These are phyloP conservation scores for Acephala macrosclerotiorum DNA, from an alignment of 2,329 filamentous ascomycete genomes.

Conservation along the genomic window DNA sequence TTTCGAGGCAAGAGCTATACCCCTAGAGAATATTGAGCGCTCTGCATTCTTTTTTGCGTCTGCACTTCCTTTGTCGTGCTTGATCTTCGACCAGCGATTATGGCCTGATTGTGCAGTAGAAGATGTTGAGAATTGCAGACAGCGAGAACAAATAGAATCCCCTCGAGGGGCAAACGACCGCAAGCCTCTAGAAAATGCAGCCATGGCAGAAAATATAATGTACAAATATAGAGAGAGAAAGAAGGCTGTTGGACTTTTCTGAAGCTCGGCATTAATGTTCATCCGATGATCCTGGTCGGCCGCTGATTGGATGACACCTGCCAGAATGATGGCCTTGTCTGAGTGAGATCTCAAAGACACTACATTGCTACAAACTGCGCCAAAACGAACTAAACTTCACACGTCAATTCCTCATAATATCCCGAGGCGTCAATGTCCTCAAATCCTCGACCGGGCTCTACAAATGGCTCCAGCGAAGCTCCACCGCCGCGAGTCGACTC, in stretches of 20 bases:
- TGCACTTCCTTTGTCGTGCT: slow-evolving; percentile 89
- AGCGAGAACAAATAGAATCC: slow-evolving; percentile 37
- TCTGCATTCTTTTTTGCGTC: slow-evolving; percentile 81
- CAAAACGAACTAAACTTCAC: slow-evolving; percentile 5
- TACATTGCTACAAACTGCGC: slow-evolving; percentile 7
- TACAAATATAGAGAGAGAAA: not conserved
- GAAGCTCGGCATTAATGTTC: slow-evolving; percentile 23
- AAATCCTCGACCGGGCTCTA: slow-evolving; percentile 37
- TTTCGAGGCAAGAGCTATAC: slow-evolving; percentile 79
- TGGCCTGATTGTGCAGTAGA: slow-evolving; percentile 69
- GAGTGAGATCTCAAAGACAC: slow-evolving; percentile 14
- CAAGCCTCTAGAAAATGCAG: slow-evolving; percentile 40
- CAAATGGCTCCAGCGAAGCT: slow-evolving; percentile 44
- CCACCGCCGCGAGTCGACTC: slow-evolving; percentile 47
- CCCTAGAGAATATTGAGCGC: slow-evolving; percentile 72
- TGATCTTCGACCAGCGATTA: slow-evolving; percentile 96
- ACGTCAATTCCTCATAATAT: slow-evolving; percentile 17
- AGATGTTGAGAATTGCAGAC: slow-evolving; percentile 51
- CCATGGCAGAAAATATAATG: slow-evolving; percentile 31
- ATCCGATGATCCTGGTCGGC: slow-evolving; percentile 1
- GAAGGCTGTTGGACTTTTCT: not conserved
- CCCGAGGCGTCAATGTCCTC: slow-evolving; percentile 43
- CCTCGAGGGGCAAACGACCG: slow-evolving; percentile 25
- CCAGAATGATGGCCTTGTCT: slow-evolving; percentile 17
- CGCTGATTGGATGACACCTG: slow-evolving; percentile 24